Evolutionary conservation across 129 eudicot genomes (phyloP).

Genomic region (Chrysanthemum seticuspe): DNA sequence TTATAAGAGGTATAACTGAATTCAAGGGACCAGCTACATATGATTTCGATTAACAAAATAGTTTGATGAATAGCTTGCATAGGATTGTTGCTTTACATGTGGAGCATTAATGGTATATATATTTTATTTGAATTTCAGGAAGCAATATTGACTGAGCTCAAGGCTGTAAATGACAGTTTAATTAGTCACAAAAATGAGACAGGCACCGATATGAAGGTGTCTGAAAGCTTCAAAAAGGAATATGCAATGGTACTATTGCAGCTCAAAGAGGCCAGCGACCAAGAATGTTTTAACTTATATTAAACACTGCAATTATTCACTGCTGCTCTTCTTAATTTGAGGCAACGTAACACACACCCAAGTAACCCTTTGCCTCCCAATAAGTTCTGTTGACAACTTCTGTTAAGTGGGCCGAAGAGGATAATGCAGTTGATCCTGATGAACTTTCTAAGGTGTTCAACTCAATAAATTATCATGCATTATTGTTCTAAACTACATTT

Average conservation of each 20-base stretch:
- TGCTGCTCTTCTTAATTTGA: conserved; percentile 40
- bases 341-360: conserved; percentile 48
- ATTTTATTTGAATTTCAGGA: conserved; percentile 26
- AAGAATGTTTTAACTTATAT: conserved; percentile 25
- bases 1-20: conserved; percentile 18
- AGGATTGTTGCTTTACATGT: too few species aligned
- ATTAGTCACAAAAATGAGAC: conserved; percentile 37
- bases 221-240: conserved; percentile 48
- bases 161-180: conserved; percentile 46
- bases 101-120: too few species aligned
- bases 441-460: conserved; percentile 68
- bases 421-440: conserved; percentile 52
- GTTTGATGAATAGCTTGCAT: too few species aligned
- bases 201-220: conserved; percentile 31
- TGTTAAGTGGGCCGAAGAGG: conserved; percentile 86
- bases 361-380: conserved; percentile 27
- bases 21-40: too few species aligned
- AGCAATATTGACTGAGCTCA: conserved; percentile 45
- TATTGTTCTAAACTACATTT: background rate
- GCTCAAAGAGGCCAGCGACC: conserved; percentile 48
- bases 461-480: conserved; percentile 5
- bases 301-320: conserved; percentile 9
- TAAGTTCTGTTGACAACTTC: background rate
- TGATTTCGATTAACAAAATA: too few species aligned
- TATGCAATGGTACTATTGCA: conserved; percentile 42